phyloP scores from a whole-genome alignment of 768 basidiomycete species.

The Psilocybe tampanensis region DNA sequence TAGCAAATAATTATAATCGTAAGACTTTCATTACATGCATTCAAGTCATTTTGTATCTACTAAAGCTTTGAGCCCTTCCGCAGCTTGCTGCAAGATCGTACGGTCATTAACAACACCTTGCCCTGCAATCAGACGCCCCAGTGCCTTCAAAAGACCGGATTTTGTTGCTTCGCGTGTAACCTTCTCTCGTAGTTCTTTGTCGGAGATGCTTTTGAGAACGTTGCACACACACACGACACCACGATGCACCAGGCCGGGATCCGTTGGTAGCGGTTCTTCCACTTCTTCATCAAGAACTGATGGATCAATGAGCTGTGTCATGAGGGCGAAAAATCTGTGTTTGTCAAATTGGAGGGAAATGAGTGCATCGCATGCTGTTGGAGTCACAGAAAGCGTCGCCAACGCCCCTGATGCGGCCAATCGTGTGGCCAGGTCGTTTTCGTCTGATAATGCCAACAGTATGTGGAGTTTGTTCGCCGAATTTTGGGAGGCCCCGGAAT shows the following conservation, averaged over 20 bases:
- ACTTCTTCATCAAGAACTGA: slow-evolving; percentile 34
- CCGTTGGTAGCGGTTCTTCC: slow-evolving; percentile 37
- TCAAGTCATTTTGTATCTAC: neutral
- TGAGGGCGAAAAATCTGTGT: slow-evolving; percentile 62
- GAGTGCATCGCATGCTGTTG: slow-evolving; percentile 62
- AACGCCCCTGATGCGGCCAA: slow-evolving; percentile 91
- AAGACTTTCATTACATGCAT: neutral
- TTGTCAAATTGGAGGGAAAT: slow-evolving; percentile 65
- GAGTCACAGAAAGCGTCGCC: slow-evolving; percentile 72
- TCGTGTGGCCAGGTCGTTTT: slow-evolving; percentile 83
- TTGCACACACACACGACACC: slow-evolving; percentile 78
- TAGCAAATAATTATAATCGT: neutral
- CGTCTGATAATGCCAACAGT: slow-evolving; percentile 81
- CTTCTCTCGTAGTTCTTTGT: slow-evolving; percentile 36
- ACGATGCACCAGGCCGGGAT: slow-evolving; percentile 75
- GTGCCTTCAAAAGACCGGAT: slow-evolving; percentile 52
- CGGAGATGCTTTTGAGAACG: slow-evolving; percentile 49
- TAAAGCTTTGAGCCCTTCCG: slow-evolving; percentile 19
- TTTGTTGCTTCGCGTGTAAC: slow-evolving; percentile 55
- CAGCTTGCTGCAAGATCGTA: slow-evolving; percentile 19
- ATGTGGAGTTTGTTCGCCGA: slow-evolving; percentile 73
- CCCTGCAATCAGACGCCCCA: slow-evolving; percentile 34
- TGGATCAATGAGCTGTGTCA: slow-evolving; percentile 72
- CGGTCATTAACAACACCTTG: slow-evolving; percentile 20
- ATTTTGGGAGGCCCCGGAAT: slow-evolving; percentile 48